phyloP scores from a whole-genome alignment of 2,329 filamentous ascomycete genomes.

The Botrytis paeoniae region DNA sequence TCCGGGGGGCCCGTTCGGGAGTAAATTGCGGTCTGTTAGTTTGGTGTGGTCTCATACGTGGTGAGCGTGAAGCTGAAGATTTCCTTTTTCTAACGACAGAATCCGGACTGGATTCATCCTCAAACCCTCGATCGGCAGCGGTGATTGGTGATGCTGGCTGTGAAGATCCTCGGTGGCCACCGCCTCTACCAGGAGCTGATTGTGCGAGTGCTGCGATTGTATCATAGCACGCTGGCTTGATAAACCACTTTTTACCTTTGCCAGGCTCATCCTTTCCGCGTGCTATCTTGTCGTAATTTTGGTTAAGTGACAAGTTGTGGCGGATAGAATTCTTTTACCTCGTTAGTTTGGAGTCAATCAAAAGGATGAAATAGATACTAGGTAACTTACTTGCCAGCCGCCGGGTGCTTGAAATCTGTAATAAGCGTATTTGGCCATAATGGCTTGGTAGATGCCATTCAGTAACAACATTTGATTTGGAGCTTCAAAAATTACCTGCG shows the following conservation, averaged over 20 bases:
- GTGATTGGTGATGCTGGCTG: slow-evolving; percentile 63
- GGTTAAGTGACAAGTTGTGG: slow-evolving; percentile 93
- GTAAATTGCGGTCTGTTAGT: slow-evolving; percentile 50
- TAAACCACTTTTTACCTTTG: slow-evolving; percentile 99
- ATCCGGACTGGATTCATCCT: slow-evolving; percentile 48
- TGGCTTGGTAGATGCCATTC: slow-evolving; percentile 90
- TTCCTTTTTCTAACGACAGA: slow-evolving; percentile 57
- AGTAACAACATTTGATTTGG: slow-evolving; percentile 85
- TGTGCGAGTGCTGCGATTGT: slow-evolving; percentile 56
- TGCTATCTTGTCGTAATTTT: slow-evolving; percentile 89
- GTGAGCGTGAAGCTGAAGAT: slow-evolving; percentile 52
- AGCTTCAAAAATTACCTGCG: slow-evolving; percentile 87
- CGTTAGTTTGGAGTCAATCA: neutral
- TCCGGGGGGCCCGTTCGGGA: slow-evolving; percentile 52
- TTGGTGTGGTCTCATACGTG: slow-evolving; percentile 50
- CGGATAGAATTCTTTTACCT: slow-evolving; percentile 79
- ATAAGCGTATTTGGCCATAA: slow-evolving; percentile 87
- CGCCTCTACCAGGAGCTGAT: slow-evolving; percentile 52
- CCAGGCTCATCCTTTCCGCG: slow-evolving; percentile 92
- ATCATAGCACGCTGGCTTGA: slow-evolving; percentile 77
- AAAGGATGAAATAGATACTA: neutral
- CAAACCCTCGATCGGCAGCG: slow-evolving; percentile 56
- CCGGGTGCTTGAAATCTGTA: slow-evolving; percentile 72
- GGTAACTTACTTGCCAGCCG: slow-evolving; percentile 78
- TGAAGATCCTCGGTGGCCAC: slow-evolving; percentile 65